Percentiles rank a stretch among this genome's conserved stretches.
phyloP scores from a whole-genome alignment of 495 filamentous ascomycete species.

The Penicillium bovifimosum region DNA sequence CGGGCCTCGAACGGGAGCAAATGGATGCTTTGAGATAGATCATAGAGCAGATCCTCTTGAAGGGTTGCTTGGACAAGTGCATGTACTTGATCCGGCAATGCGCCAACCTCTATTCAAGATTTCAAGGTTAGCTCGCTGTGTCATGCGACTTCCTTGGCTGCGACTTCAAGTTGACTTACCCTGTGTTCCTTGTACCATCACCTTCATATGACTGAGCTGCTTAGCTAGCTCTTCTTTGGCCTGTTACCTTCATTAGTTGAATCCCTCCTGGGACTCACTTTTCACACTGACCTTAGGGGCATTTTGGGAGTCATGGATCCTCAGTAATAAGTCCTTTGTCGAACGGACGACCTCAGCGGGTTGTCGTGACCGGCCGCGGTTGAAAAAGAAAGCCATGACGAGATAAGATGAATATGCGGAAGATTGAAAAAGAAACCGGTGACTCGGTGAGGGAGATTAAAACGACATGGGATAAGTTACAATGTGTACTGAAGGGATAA shows the following conservation, averaged over 20 bases:
- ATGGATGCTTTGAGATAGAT: constrained; percentile 72
- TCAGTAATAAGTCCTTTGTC: constrained; percentile 51
- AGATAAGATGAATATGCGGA: constrained; percentile 5
- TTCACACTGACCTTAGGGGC: constrained; percentile 45
- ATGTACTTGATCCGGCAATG: constrained; percentile 78
- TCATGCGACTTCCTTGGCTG: neutral
- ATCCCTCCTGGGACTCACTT: constrained; percentile 21
- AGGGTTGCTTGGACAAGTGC: constrained; percentile 74
- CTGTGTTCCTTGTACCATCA: constrained; percentile 76
- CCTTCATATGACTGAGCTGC: constrained; percentile 74
- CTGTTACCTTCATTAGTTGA: constrained; percentile 31
- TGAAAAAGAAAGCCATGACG: constrained; percentile 88
- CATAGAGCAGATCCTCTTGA: constrained; percentile 79
- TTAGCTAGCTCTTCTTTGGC: constrained; percentile 71
- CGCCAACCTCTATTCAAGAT: constrained; percentile 67
- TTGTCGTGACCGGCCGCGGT: constrained; percentile 51
- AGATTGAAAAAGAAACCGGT: constrained; percentile 6
- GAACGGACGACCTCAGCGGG: constrained; percentile 53
- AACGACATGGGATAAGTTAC: neutral
- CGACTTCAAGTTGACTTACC: constrained; percentile 42
- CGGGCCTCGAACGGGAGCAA: constrained; percentile 88
- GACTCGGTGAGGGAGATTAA: too few relatives aligned
- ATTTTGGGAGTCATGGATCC: constrained; percentile 41
- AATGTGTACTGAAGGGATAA: constrained; percentile 1
- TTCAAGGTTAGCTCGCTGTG: neutral